phyloP scores from a whole-genome alignment of 805 yeast species.

The Nakazawaea laoshanensis region DNA sequence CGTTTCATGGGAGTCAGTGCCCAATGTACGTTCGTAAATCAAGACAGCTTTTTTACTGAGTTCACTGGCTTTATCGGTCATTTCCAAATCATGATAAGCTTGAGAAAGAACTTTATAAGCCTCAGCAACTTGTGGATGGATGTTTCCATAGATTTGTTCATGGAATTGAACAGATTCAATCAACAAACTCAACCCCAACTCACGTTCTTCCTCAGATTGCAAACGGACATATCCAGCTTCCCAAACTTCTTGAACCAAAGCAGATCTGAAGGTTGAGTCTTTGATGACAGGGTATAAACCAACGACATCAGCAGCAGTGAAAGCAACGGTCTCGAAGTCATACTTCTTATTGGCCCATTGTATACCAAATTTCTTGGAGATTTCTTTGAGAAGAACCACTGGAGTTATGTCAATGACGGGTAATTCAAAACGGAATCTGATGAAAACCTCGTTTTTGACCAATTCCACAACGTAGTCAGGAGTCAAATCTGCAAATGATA shows the following conservation, averaged over 20 bases:
- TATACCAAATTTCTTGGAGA: conserved; percentile 74
- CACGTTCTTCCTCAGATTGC: conserved; percentile 32
- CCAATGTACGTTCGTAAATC: conserved; percentile 72
- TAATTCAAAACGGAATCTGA: conserved; percentile 58
- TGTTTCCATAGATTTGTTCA: conserved; percentile 77
- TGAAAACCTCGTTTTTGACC: conserved; percentile 43
- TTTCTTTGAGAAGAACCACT: conserved; percentile 51
- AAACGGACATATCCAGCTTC: conserved; percentile 45
- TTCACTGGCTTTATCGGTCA: conserved; percentile 49
- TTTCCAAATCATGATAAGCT: conserved; percentile 52
- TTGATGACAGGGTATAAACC: conserved; percentile 71
- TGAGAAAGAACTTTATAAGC: conserved; percentile 61
- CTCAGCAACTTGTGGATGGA: conserved; percentile 73
- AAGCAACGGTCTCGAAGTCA: conserved; percentile 38
- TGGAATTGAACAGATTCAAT: conserved; percentile 62
- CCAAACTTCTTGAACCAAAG: conserved; percentile 68
- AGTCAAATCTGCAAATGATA: conserved; percentile 36
- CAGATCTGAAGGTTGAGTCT: conserved; percentile 57
- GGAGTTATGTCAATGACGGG: conserved; percentile 31
- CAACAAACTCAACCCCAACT: conserved; percentile 55
- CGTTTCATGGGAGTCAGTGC: conserved; percentile 74
- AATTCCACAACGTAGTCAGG: conserved; percentile 33
- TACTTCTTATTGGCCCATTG: conserved; percentile 63
- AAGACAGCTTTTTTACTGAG: conserved; percentile 61
- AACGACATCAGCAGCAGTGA: conserved; percentile 52